These are phyloP conservation scores for Haberlea rhodopensis DNA, from an alignment of 257 asterid species.

Conservation along the genomic window DNA sequence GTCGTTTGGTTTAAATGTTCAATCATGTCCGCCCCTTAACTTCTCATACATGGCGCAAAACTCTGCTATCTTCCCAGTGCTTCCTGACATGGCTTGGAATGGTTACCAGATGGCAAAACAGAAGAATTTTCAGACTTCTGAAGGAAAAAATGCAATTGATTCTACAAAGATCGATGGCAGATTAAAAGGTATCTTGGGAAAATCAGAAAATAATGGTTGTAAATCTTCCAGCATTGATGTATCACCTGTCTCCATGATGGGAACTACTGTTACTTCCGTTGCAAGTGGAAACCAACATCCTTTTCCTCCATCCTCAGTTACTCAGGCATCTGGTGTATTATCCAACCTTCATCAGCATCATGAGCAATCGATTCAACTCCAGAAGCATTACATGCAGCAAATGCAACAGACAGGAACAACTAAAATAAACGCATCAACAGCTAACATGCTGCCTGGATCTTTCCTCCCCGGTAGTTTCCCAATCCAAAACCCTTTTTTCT, in stretches of 20 bases:
- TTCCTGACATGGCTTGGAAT: slow-evolving; percentile 40
- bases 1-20: slow-evolving; percentile 37
- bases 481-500: slow-evolving; percentile 10
- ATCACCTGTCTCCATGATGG: slow-evolving; percentile 24
- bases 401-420: slow-evolving; percentile 29
- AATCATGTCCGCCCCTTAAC: slow-evolving; percentile 30
- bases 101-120: slow-evolving; percentile 33
- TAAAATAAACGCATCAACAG: slow-evolving; percentile 24
- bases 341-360: slow-evolving; percentile 34
- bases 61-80: slow-evolving; percentile 37
- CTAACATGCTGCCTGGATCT: slow-evolving; percentile 25
- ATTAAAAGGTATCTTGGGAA: slow-evolving; percentile 17
- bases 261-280: slow-evolving; percentile 30
- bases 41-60: slow-evolving; percentile 37
- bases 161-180: slow-evolving; percentile 7
- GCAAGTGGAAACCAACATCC: slow-evolving; percentile 23
- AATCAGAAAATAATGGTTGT: slow-evolving; percentile 9
- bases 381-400: slow-evolving; percentile 38
- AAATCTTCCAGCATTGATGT: slow-evolving; percentile 24
- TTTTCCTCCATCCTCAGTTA: slow-evolving; percentile 23
- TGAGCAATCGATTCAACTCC: slow-evolving; percentile 34
- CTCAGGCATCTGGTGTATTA: slow-evolving; percentile 15
- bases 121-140: slow-evolving; percentile 37
- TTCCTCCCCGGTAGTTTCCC: slow-evolving; percentile 17
- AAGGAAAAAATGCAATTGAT: slow-evolving; percentile 29